phyloP scores from a whole-genome alignment of 805 yeast species.

The Saccharomycopsis sp. region DNA sequence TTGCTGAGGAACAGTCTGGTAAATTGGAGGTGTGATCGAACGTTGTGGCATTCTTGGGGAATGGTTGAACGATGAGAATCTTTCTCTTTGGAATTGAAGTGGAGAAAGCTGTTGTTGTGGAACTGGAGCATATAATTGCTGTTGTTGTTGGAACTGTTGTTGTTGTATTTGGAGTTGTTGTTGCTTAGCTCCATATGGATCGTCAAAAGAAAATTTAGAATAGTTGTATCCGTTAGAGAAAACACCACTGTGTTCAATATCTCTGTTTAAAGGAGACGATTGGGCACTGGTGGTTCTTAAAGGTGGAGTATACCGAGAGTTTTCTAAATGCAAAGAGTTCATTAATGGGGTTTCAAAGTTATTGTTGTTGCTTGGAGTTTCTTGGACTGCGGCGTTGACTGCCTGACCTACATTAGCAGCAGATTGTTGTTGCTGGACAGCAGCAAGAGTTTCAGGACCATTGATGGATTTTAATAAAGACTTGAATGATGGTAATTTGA shows the following conservation, averaged over 20 bases:
- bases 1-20: neutral
- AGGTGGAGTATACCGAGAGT: slow-evolving; percentile 7
- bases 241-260: slow-evolving; percentile 9
- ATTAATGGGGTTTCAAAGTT: slow-evolving; percentile 18
- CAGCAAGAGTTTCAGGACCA: slow-evolving; percentile 7
- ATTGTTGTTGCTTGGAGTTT: neutral
- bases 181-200: slow-evolving; percentile 9
- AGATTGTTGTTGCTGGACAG: slow-evolving; percentile 3
- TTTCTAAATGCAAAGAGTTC: slow-evolving; percentile 21
- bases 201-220: slow-evolving; percentile 18
- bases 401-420: neutral
- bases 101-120: slow-evolving; percentile 15
- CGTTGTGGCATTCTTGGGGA: slow-evolving; percentile 4
- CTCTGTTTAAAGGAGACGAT: slow-evolving; percentile 3
- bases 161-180: slow-evolving; percentile 17
- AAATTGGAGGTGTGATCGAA: neutral
- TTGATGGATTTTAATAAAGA: slow-evolving; percentile 22
- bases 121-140: neutral
- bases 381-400: slow-evolving; percentile 8
- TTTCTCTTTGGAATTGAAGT: slow-evolving; percentile 17
- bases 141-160: slow-evolving; percentile 3
- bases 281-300: neutral
- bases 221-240: slow-evolving; percentile 18
- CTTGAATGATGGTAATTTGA: slow-evolving; percentile 22
- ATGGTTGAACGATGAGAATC: slow-evolving; percentile 7